Percentiles rank a stretch among this genome's conserved stretches.
Evolutionary conservation across 1,139 yeast species (phyloP).

Genomic region (Pichia sp.): DNA sequence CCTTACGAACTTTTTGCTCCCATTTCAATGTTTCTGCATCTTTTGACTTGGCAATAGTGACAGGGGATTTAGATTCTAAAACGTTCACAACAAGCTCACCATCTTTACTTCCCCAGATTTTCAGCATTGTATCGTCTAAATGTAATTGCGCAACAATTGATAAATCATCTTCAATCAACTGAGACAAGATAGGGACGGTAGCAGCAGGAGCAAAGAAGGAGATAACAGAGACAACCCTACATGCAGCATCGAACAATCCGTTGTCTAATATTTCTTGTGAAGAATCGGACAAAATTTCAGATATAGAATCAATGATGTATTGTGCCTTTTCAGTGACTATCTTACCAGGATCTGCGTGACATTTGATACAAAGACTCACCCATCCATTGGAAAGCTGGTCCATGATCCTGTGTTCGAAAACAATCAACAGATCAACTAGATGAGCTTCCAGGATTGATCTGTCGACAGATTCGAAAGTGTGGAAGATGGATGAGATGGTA

Average conservation of each 20-base stretch:
- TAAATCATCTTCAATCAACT: slow-evolving; percentile 37
- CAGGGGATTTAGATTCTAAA: slow-evolving; percentile 50
- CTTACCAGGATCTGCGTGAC: slow-evolving; percentile 57
- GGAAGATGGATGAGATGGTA: slow-evolving; percentile 40
- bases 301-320: slow-evolving; percentile 29
- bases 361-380: slow-evolving; percentile 68
- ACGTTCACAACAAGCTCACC: slow-evolving; percentile 69
- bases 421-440: slow-evolving; percentile 40
- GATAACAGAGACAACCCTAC: slow-evolving; percentile 53
- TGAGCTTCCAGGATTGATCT: slow-evolving; percentile 32
- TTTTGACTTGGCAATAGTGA: slow-evolving; percentile 29
- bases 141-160: slow-evolving; percentile 25
- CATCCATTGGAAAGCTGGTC: slow-evolving; percentile 47
- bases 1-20: slow-evolving; percentile 80
- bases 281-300: slow-evolving; percentile 17
- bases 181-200: slow-evolving; percentile 46
- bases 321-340: slow-evolving; percentile 40
- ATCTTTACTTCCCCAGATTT: slow-evolving; percentile 61
- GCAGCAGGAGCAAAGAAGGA: slow-evolving; percentile 63
- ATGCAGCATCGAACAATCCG: slow-evolving; percentile 37
- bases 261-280: slow-evolving; percentile 21
- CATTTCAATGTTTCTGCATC: slow-evolving; percentile 84
- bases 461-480: slow-evolving; percentile 23
- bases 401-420: slow-evolving; percentile 42
- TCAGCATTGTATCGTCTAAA: slow-evolving; percentile 38